phyloP scores from a whole-genome alignment of 202 grass and related monocot species.

The Panicum virgatum region DNA sequence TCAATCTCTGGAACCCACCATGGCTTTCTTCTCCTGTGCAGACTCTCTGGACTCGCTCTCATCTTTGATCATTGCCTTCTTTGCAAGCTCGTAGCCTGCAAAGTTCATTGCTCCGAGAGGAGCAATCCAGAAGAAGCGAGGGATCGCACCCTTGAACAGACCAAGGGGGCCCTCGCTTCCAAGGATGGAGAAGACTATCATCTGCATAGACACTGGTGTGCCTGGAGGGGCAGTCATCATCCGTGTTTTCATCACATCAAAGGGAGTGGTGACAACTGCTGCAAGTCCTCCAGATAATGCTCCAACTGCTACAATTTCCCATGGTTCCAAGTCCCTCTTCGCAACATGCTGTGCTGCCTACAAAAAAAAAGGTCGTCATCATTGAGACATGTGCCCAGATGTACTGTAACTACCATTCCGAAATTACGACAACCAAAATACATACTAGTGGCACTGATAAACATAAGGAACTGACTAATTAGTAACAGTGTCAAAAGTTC shows the following conservation, averaged over 20 bases:
- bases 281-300: conserved; percentile 90
- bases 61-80: conserved; percentile 75
- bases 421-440: background rate
- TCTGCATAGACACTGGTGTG: conserved; percentile 81
- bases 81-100: conserved; percentile 88
- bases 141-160: conserved; percentile 89
- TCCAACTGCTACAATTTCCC: conserved; percentile 84
- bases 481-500: background rate
- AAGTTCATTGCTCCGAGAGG: conserved; percentile 99
- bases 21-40: conserved; percentile 31
- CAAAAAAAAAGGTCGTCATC: conserved; percentile 23
- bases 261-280: conserved; percentile 90
- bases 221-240: conserved; percentile 95
- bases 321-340: conserved; percentile 80
- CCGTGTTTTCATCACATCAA: conserved; percentile 95
- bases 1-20: conserved; percentile 26
- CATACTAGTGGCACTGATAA: background rate
- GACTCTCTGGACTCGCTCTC: conserved; percentile 33
- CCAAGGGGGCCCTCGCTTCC: conserved; percentile 74
- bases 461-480: background rate
- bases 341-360: conserved; percentile 74
- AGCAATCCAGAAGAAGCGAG: conserved; percentile 94
- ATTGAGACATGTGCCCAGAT: background rate
- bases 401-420: background rate
- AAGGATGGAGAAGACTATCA: conserved; percentile 87